Evolutionary conservation across 352 stramenopile genomes (phyloP).

Genomic region (Phytophthora ohioensis): DNA sequence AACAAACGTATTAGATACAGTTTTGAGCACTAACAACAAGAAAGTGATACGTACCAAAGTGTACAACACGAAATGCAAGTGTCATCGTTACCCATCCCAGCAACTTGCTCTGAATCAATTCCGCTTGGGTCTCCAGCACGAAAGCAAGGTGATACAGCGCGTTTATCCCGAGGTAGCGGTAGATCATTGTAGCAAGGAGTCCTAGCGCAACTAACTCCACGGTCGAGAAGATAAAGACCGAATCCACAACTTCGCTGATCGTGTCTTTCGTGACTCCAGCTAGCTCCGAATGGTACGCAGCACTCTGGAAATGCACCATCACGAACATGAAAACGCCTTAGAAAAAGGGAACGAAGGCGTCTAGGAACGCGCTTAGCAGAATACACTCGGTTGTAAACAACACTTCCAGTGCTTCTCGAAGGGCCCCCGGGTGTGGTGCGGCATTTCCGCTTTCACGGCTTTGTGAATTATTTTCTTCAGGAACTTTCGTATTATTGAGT

Average conservation of each 20-base stretch:
- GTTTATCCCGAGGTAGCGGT: slow-evolving; percentile 33
- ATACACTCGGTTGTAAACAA: slow-evolving; percentile 47
- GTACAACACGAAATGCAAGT: slow-evolving; percentile 42
- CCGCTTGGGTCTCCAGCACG: slow-evolving; percentile 44
- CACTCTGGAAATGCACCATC: slow-evolving; percentile 36
- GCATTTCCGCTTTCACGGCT: too few species aligned
- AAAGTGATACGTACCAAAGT: slow-evolving; percentile 31
- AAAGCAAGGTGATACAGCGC: slow-evolving; percentile 48
- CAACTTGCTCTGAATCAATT: slow-evolving; percentile 43
- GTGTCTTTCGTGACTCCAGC: slow-evolving; percentile 13
- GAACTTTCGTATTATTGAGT: too few species aligned
- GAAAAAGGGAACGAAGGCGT: slow-evolving; percentile 44
- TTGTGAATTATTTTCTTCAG: too few species aligned
- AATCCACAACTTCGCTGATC: slow-evolving; percentile 17
- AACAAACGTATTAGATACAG: neutral
- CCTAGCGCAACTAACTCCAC: slow-evolving; percentile 42
- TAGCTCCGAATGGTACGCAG: slow-evolving; percentile 46
- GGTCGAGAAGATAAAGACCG: slow-evolving; percentile 33
- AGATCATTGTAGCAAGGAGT: slow-evolving; percentile 20
- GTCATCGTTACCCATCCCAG: slow-evolving; percentile 40
- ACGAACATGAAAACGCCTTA: slow-evolving; percentile 37
- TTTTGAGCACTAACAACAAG: neutral
- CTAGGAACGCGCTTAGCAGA: slow-evolving; percentile 41
- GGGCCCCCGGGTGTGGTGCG: neutral
- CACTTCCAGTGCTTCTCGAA: slow-evolving; percentile 24